A percentile compares a stretch with the other conserved stretches of the same genome.
Conservation (phyloP, 179 eudicot species). For the Dionaea muscipula region DNA sequence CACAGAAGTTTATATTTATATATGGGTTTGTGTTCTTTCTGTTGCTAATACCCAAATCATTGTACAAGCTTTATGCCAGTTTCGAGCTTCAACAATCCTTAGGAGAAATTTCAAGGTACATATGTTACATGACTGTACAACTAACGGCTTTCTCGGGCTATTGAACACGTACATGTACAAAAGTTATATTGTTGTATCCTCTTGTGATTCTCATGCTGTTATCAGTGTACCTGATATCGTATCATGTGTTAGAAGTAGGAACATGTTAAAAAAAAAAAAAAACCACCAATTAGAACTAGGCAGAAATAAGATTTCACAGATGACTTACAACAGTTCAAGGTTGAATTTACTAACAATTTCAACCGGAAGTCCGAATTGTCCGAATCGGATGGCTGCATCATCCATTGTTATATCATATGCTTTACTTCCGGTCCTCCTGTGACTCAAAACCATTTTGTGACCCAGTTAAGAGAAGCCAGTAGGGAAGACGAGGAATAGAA, state of each 20-base stretch:
- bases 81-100: too few relatives aligned
- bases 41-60: too few relatives aligned
- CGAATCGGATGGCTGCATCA: conserved; percentile 68
- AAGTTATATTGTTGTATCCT: conserved; percentile 58
- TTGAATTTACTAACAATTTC: conserved; percentile 56
- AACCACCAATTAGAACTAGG: too few relatives aligned
- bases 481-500: too few relatives aligned
- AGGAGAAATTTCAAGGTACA: too few relatives aligned
- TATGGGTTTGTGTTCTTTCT: too few relatives aligned
- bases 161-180: conserved; percentile 57
- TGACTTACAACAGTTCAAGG: conserved; percentile 63
- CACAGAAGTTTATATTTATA: too few relatives aligned
- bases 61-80: too few relatives aligned
- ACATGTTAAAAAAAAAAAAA: neutral
- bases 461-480: too few relatives aligned
- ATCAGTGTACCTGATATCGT: conserved; percentile 55
- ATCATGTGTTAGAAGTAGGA: neutral
- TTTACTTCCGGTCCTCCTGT: conserved; percentile 54
- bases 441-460: too few relatives aligned
- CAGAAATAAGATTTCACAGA: neutral
- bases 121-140: too few relatives aligned
- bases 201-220: conserved; percentile 64
- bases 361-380: conserved; percentile 68
- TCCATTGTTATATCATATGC: conserved; percentile 67
- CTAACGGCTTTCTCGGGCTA: neutral